Base-by-base conservation (phyloP, 352 stramenopile genomes). In the Thalassiosira allenii region DNA sequence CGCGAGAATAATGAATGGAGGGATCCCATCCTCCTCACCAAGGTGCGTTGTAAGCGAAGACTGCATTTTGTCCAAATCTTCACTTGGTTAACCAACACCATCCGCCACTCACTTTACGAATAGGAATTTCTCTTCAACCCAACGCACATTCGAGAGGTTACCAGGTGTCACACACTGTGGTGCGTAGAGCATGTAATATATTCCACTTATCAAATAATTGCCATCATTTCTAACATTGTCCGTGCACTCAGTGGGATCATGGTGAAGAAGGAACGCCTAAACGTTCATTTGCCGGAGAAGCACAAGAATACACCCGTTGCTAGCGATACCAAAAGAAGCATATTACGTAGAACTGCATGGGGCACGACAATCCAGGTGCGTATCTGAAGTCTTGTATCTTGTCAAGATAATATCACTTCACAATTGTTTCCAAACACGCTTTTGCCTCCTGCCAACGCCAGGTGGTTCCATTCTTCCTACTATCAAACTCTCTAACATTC, bases 41-140 rank as follows among this genome's bases (percentile, higher is more conserved):
- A 83, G 43, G n/a, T n/a, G n/a, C n/a, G n/a, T n/a, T n/a, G n/a
- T n/a, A n/a, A n/a, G n/a, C n/a, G n/a, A n/a, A n/a, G n/a, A n/a
- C n/a, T n/a, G n/a, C n/a, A n/a, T n/a, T n/a, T n/a, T n/a, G n/a
- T n/a, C n/a, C n/a, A n/a, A n/a, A n/a, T n/a, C n/a, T n/a, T n/a
- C n/a, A n/a, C n/a, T n/a, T n/a, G n/a, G n/a, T n/a, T n/a, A n/a
- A n/a, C n/a, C n/a, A n/a, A n/a, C n/a, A n/a, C n/a, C n/a, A n/a
- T n/a, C n/a, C n/a, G n/a, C n/a, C n/a, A n/a, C n/a, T n/a, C n/a
- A n/a, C n/a, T n/a, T n/a, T n/a, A n/a, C n/a, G n/a, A n/a, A n/a
- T n/a, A n/a, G n/a, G 67, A 84, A n/a, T 87, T 81, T 70, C 56
- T 87, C 5, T 84, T 81, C 63, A 84, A 87, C 43, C 32, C 73